Evolutionary conservation across 306 rosid genomes (phyloP), one percentile per base, ranked within the genome.

Genomic region (Myrica gale): DNA sequence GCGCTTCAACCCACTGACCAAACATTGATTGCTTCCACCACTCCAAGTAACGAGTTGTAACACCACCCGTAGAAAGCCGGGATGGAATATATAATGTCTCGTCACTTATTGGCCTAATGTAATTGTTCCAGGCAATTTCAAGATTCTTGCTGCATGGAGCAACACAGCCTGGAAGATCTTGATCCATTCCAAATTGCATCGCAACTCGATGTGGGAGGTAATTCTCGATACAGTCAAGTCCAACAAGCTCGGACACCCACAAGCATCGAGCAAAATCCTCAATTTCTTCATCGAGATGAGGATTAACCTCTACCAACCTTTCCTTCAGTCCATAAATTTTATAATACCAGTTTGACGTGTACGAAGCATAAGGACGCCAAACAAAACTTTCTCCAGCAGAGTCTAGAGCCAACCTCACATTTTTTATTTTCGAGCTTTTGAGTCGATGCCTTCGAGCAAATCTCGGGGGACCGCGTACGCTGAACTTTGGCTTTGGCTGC

Each of bases 121-220:
- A 86, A 54, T 76, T 63, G 50, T 32, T 53, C 90, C 90, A 86
- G 41, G 86, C 86, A 63, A 58, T 26, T 43, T 43, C 77, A 26
- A 17, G 44, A 61, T 41, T 72, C 32, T 58, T 26, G 17, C 65
- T 54, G 9, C 16, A 11, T 16, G 15, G 41, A 53, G 75, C 21
- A 63, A 53, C 73, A 60, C 54, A 73, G 45, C 72, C 70, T 0
- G 88, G 93, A 62, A 88, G 46, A 66, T 84, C 92, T 78, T 88
- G 92, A 80, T 90, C 92, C 77, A 85, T 70, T 52, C 95, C 90
- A 70, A 89, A 87, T 74, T 87, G 91, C 90, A 84, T 74, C 3
- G 90, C 81, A 26, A 90, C 87, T 72, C 89, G 68, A 66, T 87
- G 89, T 6, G 92, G 92, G 15, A 82, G 76, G 74, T 90, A 90